Base-by-base conservation (phyloP, 2,329 filamentous ascomycete genomes). In the Leptodontidium sp. region DNA sequence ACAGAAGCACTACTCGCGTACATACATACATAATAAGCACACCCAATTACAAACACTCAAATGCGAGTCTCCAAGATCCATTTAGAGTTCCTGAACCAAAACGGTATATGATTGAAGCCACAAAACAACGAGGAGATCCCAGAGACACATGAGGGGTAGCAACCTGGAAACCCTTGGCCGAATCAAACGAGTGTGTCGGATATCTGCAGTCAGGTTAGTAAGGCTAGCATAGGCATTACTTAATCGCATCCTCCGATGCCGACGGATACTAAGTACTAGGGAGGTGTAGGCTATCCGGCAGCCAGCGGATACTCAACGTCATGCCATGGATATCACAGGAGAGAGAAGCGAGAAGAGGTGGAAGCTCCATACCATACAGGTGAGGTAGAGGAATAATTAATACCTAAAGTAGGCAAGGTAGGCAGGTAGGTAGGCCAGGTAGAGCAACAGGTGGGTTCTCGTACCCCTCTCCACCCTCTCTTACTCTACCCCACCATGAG, bases 401-500 rank as follows among this genome's bases (percentile, higher is more conserved):
- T 21, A 21, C 21, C 21, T 21, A 21, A 21, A 21, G 21, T 21
- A 21, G 21, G 21, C 21, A 21, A 21, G 29, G 29, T 32, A 32
- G 29, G 29, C 4, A 32, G 6, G 6, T 32, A 3, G 29, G 29
- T 32, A 32, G 29, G 29, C 21, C 21, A 21, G 21, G 21, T 21
- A 21, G 21, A 21, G 21, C 21, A 21, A 21, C 21, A 21, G 21
- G 21, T 21, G 21, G 21, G 21, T 21, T 21, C 29, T 32, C 29
- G 29, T 32, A 32, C 29, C 29, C 29, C 29, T 32, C 29, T 32
- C 67, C 69, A 47, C 55, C 64, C 52, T 59, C 26, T 29, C 32
- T 21, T 32, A 32, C 29, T 55, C 24, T 47, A 71, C 69, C 69
- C 69, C 69, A 71, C 69, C 67, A 71, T 70, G 63, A 65, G 66